Conservation (phyloP, 176 grass and related monocot species). For the Echinochloa phyllopogon region DNA sequence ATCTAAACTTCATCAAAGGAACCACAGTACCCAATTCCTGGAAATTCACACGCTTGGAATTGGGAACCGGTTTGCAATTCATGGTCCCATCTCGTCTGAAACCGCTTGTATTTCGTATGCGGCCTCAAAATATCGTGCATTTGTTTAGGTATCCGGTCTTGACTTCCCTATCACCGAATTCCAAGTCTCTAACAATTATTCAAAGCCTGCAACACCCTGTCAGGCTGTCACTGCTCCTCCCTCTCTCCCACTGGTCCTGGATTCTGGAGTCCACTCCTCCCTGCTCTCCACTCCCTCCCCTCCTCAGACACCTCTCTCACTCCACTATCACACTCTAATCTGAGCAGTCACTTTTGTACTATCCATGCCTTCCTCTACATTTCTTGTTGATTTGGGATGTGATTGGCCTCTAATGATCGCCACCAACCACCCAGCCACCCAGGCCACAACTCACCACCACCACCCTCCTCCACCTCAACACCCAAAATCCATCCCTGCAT, state of each 20-base stretch:
- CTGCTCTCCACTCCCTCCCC: constrained; percentile 17
- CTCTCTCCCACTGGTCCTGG: constrained; percentile 32
- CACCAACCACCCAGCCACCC: constrained; percentile 45
- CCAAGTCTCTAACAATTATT: constrained; percentile 17
- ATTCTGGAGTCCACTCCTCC: constrained; percentile 3
- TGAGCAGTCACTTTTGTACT: constrained; percentile 35
- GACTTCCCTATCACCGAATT: constrained; percentile 17
- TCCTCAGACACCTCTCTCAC: neutral
- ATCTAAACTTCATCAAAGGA: too few relatives aligned
- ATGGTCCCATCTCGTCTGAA: neutral
- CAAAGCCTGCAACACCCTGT: constrained; percentile 19
- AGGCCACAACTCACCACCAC: neutral
- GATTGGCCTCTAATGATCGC: constrained; percentile 49
- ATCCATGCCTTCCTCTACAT: constrained; percentile 6
- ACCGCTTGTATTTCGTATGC: neutral
- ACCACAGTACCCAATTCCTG: too few relatives aligned
- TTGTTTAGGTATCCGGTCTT: constrained; percentile 28
- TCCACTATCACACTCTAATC: constrained; percentile 11
- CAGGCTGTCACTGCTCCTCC: constrained; percentile 18
- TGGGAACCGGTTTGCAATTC: too few relatives aligned
- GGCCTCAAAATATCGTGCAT: neutral
- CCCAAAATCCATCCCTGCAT: constrained; percentile 38
- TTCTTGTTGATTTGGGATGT: constrained; percentile 45
- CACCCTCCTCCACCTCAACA: neutral
- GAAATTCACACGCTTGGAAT: too few relatives aligned